Conservation (phyloP, 2,329 filamentous ascomycete genomes). For the Ambrosiella beaveri region DNA sequence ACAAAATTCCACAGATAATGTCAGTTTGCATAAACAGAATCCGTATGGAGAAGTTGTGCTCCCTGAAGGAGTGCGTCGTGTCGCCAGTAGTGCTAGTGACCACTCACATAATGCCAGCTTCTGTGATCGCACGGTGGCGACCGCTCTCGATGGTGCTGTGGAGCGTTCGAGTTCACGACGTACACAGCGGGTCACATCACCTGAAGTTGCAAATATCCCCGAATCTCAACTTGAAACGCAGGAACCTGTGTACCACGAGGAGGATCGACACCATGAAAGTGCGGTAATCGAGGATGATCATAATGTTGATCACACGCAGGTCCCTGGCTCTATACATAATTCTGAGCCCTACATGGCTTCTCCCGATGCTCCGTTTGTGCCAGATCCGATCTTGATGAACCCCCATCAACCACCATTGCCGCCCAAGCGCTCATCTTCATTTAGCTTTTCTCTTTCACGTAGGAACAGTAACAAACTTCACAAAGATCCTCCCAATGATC, state of each 20-base stretch:
- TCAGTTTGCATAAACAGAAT: conserved; percentile 7
- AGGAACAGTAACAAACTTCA: conserved; percentile 41
- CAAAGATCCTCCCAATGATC: conserved; percentile 39
- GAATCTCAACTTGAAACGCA: neutral
- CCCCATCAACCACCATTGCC: conserved; percentile 17
- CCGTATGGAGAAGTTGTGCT: conserved; percentile 6
- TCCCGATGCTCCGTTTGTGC: conserved; percentile 9
- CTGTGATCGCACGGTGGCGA: neutral
- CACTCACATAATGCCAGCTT: conserved; percentile 5
- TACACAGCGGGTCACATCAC: neutral
- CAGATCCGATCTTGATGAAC: conserved; percentile 12
- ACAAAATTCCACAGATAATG: conserved; percentile 4
- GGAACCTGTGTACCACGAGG: neutral
- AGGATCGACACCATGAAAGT: neutral
- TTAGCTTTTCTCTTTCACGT: conserved; percentile 24
- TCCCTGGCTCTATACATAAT: neutral
- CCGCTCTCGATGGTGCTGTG: neutral
- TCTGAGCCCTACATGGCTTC: conserved; percentile 14
- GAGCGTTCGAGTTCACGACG: conserved; percentile 8
- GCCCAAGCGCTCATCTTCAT: conserved; percentile 18
- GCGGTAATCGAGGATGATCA: neutral
- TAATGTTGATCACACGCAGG: neutral
- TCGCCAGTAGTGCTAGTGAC: neutral
- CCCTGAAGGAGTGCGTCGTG: neutral
- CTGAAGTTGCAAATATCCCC: conserved; percentile 3